These are phyloP conservation scores for Cephalotrichum gorgonifer DNA, from an alignment of 2,329 filamentous ascomycete species.

Conservation along the genomic window DNA sequence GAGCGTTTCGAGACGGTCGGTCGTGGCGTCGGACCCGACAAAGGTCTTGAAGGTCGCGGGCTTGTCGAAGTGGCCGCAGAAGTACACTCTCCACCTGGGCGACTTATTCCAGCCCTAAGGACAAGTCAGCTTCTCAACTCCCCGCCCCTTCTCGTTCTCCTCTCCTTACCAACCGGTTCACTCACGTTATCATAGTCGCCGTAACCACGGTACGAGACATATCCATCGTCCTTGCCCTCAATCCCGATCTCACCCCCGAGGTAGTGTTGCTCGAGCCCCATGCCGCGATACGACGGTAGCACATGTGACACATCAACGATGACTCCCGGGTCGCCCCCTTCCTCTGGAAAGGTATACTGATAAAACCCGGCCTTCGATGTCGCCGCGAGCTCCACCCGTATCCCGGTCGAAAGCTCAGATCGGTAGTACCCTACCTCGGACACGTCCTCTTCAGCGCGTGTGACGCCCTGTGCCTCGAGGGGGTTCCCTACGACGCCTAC, in stretches of 20 bases:
- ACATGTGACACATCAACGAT: constrained; percentile 58
- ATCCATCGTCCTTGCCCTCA: constrained; percentile 22
- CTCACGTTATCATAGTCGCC: constrained; percentile 53
- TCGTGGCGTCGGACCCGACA: constrained; percentile 20
- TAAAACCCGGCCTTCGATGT: constrained; percentile 47
- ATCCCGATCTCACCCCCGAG: constrained; percentile 48
- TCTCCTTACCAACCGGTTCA: no score
- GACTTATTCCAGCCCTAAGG: constrained; percentile 50
- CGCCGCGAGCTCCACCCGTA: constrained; percentile 47
- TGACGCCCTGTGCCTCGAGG: constrained; percentile 43
- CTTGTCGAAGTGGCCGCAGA: constrained; percentile 50
- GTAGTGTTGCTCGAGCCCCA: constrained; percentile 52
- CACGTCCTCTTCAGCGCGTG: constrained; percentile 37
- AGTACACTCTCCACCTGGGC: constrained; percentile 51
- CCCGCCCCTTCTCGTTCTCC: not conserved
- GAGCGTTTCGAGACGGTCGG: constrained; percentile 20
- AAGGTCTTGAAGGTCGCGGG: constrained; percentile 34
- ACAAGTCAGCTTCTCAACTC: not conserved
- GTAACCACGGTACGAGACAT: constrained; percentile 42
- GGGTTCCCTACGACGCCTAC: constrained; percentile 40
- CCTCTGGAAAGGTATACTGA: constrained; percentile 45
- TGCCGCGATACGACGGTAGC: constrained; percentile 50
- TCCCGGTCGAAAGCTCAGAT: constrained; percentile 41
- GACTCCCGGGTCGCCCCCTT: constrained; percentile 24
- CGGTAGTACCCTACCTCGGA: constrained; percentile 53